These are phyloP conservation scores for Entrophospora sp. DNA, from an alignment of 192 early-diverging fungal species.

Conservation along the genomic window DNA sequence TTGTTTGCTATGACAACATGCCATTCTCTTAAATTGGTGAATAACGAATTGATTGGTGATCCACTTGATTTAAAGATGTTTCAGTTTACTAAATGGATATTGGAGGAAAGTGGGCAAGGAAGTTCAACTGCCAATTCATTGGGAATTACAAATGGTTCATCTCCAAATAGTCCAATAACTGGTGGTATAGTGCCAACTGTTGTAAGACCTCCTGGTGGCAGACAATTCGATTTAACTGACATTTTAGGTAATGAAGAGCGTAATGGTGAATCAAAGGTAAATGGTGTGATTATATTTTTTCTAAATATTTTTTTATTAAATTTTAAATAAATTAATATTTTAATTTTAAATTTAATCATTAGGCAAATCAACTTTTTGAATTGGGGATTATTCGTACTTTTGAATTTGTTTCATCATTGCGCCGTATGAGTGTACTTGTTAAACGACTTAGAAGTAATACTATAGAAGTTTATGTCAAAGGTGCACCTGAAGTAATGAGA, in stretches of 20 bases:
- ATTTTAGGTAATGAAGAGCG: constrained; percentile 24
- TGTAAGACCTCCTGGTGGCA: constrained; percentile 74
- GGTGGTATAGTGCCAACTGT: constrained; percentile 64
- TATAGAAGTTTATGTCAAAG: constrained; percentile 89
- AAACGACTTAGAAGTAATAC: constrained; percentile 52
- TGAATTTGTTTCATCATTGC: constrained; percentile 84
- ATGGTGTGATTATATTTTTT: too few species aligned
- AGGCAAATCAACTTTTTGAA: constrained; percentile 39
- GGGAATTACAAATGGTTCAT: not conserved
- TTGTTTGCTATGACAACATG: constrained; percentile 68
- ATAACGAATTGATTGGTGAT: constrained; percentile 86
- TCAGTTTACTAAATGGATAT: constrained; percentile 85
- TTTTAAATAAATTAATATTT: too few species aligned
- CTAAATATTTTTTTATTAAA: too few species aligned
- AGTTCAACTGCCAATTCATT: not conserved
- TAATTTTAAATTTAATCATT: too few species aligned
- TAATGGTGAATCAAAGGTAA: constrained; percentile 21
- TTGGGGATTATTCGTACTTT: constrained; percentile 80
- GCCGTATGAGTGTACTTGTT: constrained; percentile 91
- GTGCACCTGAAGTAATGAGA: constrained; percentile 92
- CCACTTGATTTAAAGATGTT: constrained; percentile 98
- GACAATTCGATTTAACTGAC: constrained; percentile 51
- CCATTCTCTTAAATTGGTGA: constrained; percentile 82
- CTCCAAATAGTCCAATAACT: not conserved
- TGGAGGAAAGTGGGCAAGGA: constrained; percentile 75